Conservation (phyloP, 441 rosid genomes). For the Metrosideros polymorpha region DNA sequence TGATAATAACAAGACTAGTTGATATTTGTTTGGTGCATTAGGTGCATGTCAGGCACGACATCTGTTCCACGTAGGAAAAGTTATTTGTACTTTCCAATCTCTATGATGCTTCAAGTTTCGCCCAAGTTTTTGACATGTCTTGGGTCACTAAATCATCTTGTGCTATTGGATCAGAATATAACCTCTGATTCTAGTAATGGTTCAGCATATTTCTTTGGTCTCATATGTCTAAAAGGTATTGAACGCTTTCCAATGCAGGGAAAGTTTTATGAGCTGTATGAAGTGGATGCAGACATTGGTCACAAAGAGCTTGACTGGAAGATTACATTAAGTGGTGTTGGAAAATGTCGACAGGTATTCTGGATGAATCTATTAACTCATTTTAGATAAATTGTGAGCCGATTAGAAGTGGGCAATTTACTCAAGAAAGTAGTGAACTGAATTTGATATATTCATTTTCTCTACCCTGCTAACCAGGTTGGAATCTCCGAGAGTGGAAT, state of each 20-base stretch:
- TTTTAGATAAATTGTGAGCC: background rate
- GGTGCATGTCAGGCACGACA: background rate
- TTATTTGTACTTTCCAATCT: background rate
- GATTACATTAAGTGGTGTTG: slow-evolving; percentile 88
- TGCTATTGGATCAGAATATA: background rate
- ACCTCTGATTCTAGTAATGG: background rate
- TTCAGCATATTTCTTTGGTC: background rate
- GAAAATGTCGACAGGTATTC: slow-evolving; percentile 91
- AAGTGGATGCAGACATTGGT: slow-evolving; percentile 94
- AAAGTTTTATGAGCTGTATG: slow-evolving; percentile 93
- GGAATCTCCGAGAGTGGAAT: slow-evolving; percentile 88
- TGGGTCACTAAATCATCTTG: background rate
- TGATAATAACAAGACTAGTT: background rate
- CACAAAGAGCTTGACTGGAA: slow-evolving; percentile 97
- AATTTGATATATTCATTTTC: background rate
- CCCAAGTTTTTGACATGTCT: background rate
- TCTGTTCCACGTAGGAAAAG: background rate
- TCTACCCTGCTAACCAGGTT: slow-evolving; percentile 36
- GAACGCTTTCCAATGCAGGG: slow-evolving; percentile 32
- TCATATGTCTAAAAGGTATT: background rate
- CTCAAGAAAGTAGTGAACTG: background rate
- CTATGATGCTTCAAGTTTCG: background rate
- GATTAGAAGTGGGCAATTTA: background rate
- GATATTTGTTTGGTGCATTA: background rate
- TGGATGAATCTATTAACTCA: slow-evolving; percentile 2